Base-by-base conservation (phyloP, 441 rosid species). In the Cnidoscolus chayamansa region DNA sequence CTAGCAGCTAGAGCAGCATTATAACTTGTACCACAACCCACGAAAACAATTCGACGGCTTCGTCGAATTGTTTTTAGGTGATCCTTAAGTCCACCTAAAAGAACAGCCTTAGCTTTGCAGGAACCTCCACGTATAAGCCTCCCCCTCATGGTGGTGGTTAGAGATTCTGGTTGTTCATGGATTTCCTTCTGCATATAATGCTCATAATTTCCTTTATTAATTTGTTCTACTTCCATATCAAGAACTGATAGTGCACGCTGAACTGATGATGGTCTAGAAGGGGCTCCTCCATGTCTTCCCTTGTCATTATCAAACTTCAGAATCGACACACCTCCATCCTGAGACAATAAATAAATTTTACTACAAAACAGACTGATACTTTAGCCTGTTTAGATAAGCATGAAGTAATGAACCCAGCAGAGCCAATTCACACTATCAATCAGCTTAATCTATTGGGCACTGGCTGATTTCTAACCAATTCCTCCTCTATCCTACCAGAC, bases 181-280 rank as follows among this genome's bases (percentile, higher is more conserved):
- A 94, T 94, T 87, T 95, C 92, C 70, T 94, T 94, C 85, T 90
- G 98, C 99, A 94, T 94, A 72, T 94, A 94, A 69, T 91, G 96
- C 70, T 95, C 93, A 65, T 89, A 95, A 10, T 76, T 81, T 65
- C 98, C 97, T 80, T 91, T 95, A 80, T 87, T 91, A 78, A 95
- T 95, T 80, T 95, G 98, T 80, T 95, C 97, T 72, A 95, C 97
- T 79, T 93, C 98, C 99, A 95, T 88, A 72, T 95, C 92, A 68
- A 95, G 86, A 83, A 91, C 83, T 60, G 99, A 95, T 65, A 95
- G 86, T 12, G 99, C 99, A 73, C 95, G 90, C 66, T 89, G 92
- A 60, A 93, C 98, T 10, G 99, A 89, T 71, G 93, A 88, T 50
- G 97, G 91, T 76, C 89, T 86, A n/a, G 89, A 78, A 72, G 76